Conservation (phyloP, 2,329 filamentous ascomycete genomes). For the Lecanoromycetidae sp. region DNA sequence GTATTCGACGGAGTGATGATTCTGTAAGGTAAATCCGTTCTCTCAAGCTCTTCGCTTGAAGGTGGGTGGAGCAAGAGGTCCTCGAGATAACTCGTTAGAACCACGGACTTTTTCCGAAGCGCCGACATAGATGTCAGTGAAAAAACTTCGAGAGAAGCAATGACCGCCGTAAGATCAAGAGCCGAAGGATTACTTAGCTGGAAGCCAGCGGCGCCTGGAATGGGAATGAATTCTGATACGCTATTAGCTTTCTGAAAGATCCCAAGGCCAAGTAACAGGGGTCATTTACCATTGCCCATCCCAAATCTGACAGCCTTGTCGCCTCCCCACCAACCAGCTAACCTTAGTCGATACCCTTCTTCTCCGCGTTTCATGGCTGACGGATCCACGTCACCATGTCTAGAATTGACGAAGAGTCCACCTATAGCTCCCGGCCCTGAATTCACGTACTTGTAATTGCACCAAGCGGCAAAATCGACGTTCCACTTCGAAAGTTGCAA, state of each 20-base stretch:
- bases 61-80: conserved; percentile 41
- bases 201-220: conserved; percentile 65
- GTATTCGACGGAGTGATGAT: conserved; percentile 61
- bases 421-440: conserved; percentile 71
- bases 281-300: conserved; percentile 55
- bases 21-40: conserved; percentile 35
- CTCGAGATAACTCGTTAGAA: conserved; percentile 67
- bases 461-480: conserved; percentile 87
- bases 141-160: conserved; percentile 63
- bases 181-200: conserved; percentile 77
- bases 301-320: conserved; percentile 65
- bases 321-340: conserved; percentile 80
- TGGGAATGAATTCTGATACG: conserved; percentile 54
- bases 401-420: conserved; percentile 68
- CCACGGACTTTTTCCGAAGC: conserved; percentile 58
- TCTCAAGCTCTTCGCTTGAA: conserved; percentile 1
- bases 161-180: conserved; percentile 63
- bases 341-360: conserved; percentile 48
- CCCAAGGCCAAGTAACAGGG: background rate
- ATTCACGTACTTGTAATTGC: conserved; percentile 90
- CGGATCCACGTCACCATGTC: conserved; percentile 42
- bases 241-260: background rate
- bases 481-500: conserved; percentile 74
- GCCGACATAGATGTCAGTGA: conserved; percentile 55
- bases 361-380: conserved; percentile 25